Percentiles rank a stretch among this genome's conserved stretches.
Conservation (phyloP, 2,329 filamentous ascomycete species). For the Amauroascus verrucosus region DNA sequence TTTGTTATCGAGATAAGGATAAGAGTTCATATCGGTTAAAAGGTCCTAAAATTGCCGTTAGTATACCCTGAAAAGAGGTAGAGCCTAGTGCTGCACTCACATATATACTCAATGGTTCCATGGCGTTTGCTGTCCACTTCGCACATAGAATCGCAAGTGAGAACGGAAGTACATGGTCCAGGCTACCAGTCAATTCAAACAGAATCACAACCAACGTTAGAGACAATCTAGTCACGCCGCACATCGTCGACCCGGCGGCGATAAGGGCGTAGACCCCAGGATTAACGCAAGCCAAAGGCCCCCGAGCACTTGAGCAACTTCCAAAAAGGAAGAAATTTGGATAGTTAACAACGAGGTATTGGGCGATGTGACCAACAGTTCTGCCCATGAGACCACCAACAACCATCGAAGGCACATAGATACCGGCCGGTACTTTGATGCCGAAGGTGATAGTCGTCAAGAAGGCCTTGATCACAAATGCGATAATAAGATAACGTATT, state of each 20-base stretch:
- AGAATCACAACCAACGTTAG: constrained; percentile 91
- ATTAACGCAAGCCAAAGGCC: constrained; percentile 75
- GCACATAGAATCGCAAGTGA: constrained; percentile 82
- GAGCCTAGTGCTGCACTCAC: constrained; percentile 38
- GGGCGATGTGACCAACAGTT: constrained; percentile 73
- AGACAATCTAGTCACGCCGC: constrained; percentile 84
- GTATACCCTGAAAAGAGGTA: not conserved
- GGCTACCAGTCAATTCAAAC: constrained; percentile 87
- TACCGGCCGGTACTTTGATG: constrained; percentile 90
- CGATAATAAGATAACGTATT: constrained; percentile 59
- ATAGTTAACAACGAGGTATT: constrained; percentile 66
- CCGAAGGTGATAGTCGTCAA: constrained; percentile 88
- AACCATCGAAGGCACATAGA: constrained; percentile 98
- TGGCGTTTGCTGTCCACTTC: constrained; percentile 96
- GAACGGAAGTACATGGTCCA: constrained; percentile 92
- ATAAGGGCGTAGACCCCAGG: constrained; percentile 95
- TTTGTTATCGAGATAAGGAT: constrained; percentile 96
- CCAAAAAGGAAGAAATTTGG: constrained; percentile 64
- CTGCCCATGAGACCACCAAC: constrained; percentile 87
- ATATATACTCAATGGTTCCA: constrained; percentile 91
- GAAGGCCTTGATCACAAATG: constrained; percentile 81
- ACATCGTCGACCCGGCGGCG: constrained; percentile 94
- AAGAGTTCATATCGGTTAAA: constrained; percentile 91
- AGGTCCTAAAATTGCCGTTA: constrained; percentile 52
- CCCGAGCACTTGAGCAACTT: constrained; percentile 55